Conservation (phyloP, 441 rosid genomes). For the Jatropha multifida region DNA sequence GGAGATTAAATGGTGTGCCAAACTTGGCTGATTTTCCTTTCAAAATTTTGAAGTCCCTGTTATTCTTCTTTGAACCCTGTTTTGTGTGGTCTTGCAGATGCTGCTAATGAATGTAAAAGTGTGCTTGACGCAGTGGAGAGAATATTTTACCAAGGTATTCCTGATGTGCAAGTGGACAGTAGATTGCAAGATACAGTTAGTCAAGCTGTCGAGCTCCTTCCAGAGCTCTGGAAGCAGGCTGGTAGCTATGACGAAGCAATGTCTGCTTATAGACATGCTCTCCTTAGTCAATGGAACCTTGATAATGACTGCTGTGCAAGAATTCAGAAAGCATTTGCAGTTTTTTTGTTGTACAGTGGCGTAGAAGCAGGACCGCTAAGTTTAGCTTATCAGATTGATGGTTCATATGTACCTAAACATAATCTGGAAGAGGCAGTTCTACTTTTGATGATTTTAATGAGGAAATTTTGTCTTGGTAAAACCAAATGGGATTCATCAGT, state of each 20-base stretch:
- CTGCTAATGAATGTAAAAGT: slow-evolving; percentile 76
- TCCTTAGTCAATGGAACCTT: slow-evolving; percentile 87
- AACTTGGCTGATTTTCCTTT: neutral
- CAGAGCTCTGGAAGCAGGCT: slow-evolving; percentile 77
- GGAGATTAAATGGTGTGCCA: slow-evolving; percentile 62
- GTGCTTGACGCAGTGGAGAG: slow-evolving; percentile 90
- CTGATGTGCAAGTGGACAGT: slow-evolving; percentile 70
- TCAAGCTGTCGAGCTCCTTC: slow-evolving; percentile 87
- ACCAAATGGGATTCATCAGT: slow-evolving; percentile 78
- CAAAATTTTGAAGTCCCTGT: neutral
- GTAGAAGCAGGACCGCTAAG: slow-evolving; percentile 82
- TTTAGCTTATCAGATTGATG: slow-evolving; percentile 71
- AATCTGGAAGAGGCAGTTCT: slow-evolving; percentile 92
- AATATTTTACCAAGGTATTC: slow-evolving; percentile 75
- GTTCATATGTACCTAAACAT: slow-evolving; percentile 76
- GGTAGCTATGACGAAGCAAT: slow-evolving; percentile 66
- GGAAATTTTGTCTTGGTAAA: slow-evolving; percentile 62
- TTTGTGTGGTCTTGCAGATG: slow-evolving; percentile 52
- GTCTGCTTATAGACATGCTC: slow-evolving; percentile 80
- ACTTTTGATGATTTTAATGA: slow-evolving; percentile 74
- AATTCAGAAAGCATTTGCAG: slow-evolving; percentile 82
- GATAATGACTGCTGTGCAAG: slow-evolving; percentile 69
- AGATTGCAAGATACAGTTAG: slow-evolving; percentile 79
- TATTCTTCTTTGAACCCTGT: slow-evolving; percentile 17
- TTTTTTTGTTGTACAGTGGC: slow-evolving; percentile 78